Conservation (phyloP, 306 rosid genomes). For the Medicago ruthenica region DNA sequence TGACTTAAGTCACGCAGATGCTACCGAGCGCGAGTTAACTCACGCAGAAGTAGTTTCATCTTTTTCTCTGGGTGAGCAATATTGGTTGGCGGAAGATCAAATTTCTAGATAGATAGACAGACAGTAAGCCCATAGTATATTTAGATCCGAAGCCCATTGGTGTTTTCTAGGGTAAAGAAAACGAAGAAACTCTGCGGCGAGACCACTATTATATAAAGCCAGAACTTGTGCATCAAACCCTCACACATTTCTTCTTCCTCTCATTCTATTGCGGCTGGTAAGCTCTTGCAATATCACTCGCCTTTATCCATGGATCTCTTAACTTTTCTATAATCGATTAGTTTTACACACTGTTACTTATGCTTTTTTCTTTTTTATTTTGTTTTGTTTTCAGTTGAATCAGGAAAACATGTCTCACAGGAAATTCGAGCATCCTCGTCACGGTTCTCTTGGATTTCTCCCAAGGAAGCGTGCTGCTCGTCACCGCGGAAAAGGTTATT, state of each 20-base stretch:
- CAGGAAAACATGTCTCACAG: constrained; percentile 70
- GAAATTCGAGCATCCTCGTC: constrained; percentile 90
- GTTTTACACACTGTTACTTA: too few relatives aligned
- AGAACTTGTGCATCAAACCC: neutral
- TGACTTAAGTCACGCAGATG: too few relatives aligned
- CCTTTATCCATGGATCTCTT: too few relatives aligned
- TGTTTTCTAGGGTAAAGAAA: neutral
- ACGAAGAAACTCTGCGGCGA: neutral
- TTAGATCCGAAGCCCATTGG: too few relatives aligned
- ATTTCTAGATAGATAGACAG: too few relatives aligned
- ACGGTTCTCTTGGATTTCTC: constrained; percentile 89
- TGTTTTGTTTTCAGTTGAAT: neutral
- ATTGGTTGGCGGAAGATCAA: too few relatives aligned
- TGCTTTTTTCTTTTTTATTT: too few relatives aligned
- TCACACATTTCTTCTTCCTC: neutral
- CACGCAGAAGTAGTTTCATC: too few relatives aligned
- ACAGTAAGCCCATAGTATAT: too few relatives aligned
- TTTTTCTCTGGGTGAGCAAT: too few relatives aligned
- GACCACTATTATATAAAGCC: neutral
- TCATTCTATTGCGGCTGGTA: neutral
- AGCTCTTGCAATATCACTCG: neutral
- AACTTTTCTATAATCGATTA: too few relatives aligned
- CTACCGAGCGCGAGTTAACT: too few relatives aligned
- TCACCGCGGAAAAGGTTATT: constrained; percentile 78
- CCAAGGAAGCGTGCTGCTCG: constrained; percentile 85